Evolutionary conservation across 306 rosid genomes (phyloP).

Genomic region (Medicago arabica): DNA sequence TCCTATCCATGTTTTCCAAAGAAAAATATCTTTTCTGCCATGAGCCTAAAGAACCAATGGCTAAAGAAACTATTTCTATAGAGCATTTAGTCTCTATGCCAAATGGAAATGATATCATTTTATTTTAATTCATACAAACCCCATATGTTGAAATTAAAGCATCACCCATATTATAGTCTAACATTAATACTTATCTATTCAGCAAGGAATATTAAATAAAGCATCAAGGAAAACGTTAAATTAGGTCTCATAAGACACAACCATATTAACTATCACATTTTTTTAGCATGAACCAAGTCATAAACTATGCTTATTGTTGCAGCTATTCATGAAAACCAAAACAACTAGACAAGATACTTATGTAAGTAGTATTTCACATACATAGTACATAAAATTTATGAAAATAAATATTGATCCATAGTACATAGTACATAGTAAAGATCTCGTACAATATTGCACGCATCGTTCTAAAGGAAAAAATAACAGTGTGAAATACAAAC

Average conservation of each 20-base stretch:
- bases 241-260: conserved; percentile 11
- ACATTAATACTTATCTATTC: conserved; percentile 24
- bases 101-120: too few species aligned
- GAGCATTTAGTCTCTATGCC: neutral
- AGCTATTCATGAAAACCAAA: conserved; percentile 37
- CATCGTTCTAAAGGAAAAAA: neutral
- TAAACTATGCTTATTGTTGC: conserved; percentile 34
- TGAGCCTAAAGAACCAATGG: neutral
- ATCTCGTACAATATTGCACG: neutral
- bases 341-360: neutral
- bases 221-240: conserved; percentile 34
- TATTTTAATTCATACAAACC: conserved; percentile 8
- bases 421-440: neutral
- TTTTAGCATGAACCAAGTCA: neutral
- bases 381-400: neutral
- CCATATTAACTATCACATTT: neutral
- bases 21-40: conserved; percentile 5
- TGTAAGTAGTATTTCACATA: neutral
- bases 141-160: conserved; percentile 2
- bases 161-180: neutral
- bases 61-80: conserved; percentile 14
- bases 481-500: neutral
- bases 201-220: conserved; percentile 43
- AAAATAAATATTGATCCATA: neutral
- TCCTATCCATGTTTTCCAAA: neutral